These are phyloP conservation scores for Sordaria brevicollis DNA, from an alignment of 495 filamentous ascomycete genomes.

Conservation along the genomic window DNA sequence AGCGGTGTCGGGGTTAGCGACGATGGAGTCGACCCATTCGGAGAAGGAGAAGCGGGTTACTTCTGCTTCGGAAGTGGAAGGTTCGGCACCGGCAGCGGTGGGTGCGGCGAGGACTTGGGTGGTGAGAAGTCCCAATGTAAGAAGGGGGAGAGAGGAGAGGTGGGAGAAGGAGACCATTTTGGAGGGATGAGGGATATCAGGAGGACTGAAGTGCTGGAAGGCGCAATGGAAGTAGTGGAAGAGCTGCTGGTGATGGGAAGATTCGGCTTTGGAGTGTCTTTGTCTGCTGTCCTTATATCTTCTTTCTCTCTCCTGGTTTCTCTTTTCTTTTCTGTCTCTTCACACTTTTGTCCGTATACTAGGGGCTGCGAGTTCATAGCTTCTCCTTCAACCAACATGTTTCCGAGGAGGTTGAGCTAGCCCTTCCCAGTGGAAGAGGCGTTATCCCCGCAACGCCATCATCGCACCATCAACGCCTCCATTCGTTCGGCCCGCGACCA, in stretches of 20 bases:
- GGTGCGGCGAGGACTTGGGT: background rate
- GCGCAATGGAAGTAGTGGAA: no score
- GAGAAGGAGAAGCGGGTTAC: background rate
- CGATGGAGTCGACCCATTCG: background rate
- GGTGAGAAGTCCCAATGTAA: background rate
- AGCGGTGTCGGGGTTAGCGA: background rate
- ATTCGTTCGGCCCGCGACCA: background rate
- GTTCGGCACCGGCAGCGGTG: no score
- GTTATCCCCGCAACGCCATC: background rate
- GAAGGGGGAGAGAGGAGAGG: background rate
- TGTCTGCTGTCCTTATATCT: background rate
- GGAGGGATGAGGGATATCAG: background rate
- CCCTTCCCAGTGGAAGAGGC: background rate
- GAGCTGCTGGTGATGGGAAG: background rate
- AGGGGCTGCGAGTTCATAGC: background rate
- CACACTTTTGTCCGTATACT: background rate
- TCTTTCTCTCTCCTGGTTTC: no score
- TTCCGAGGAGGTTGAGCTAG: background rate
- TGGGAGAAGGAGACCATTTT: background rate
- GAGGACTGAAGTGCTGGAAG: no score
- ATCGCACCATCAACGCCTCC: background rate
- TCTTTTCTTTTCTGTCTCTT: no score
- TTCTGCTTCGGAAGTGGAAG: background rate
- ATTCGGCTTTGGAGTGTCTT: background rate
- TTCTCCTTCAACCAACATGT: background rate